A percentile compares a stretch with the other conserved stretches of the same genome.
These are phyloP conservation scores for Pichia kudriavzevii DNA, from an alignment of 1,139 yeast genomes.

Conservation along the genomic window DNA sequence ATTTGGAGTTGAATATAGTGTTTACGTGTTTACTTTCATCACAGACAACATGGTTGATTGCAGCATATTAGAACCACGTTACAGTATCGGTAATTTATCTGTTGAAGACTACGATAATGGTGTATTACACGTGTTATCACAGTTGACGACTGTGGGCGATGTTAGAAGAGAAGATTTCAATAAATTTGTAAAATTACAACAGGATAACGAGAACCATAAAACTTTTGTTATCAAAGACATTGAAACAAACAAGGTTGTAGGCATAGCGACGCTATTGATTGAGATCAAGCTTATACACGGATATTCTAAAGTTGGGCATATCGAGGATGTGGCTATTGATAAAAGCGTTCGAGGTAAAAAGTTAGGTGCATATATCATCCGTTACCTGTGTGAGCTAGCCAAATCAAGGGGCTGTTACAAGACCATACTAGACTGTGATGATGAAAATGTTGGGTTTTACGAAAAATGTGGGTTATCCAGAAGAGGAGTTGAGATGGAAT, in stretches of 20 bases:
- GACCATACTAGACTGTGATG: constrained; percentile 82
- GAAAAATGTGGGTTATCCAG: constrained; percentile 70
- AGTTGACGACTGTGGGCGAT: constrained; percentile 60
- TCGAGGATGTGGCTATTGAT: constrained; percentile 88
- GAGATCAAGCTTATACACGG: constrained; percentile 66
- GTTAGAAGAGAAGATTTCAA: constrained; percentile 34
- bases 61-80: constrained; percentile 27
- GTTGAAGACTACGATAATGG: constrained; percentile 30
- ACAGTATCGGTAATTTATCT: constrained; percentile 21
- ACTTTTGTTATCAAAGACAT: constrained; percentile 42
- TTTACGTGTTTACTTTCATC: too few relatives aligned
- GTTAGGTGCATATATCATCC: constrained; percentile 64
- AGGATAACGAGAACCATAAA: constrained; percentile 39
- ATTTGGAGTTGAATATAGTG: too few relatives aligned
- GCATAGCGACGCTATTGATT: constrained; percentile 43
- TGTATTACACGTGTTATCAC: constrained; percentile 43
- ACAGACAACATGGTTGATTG: too few relatives aligned
- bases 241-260: constrained; percentile 33
- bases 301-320: constrained; percentile 85
- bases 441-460: constrained; percentile 73
- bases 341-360: constrained; percentile 73
- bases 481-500: constrained; percentile 71
- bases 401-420: constrained; percentile 67
- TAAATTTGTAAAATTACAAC: constrained; percentile 9
- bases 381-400: constrained; percentile 55